Conservation (phyloP, 2,329 filamentous ascomycete species). For the Colletotrichum musae region DNA sequence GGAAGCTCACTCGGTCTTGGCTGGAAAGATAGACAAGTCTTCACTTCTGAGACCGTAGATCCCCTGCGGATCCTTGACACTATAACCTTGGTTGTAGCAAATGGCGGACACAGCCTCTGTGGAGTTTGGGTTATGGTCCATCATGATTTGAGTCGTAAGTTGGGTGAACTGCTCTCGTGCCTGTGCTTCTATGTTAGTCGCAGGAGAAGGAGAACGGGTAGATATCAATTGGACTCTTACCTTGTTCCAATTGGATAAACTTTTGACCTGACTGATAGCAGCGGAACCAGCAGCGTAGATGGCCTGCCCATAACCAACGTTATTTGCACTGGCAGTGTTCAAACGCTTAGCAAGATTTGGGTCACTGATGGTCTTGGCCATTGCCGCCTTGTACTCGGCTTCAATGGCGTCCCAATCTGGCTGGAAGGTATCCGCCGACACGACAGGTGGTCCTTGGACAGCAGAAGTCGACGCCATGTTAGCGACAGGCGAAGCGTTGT, state of each 20-base stretch:
- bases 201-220: too few relatives aligned
- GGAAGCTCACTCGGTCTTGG: slow-evolving; percentile 12
- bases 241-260: slow-evolving; percentile 1
- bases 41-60: slow-evolving; percentile 9
- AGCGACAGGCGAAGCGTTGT: neutral
- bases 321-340: neutral
- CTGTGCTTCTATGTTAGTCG: neutral
- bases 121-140: slow-evolving; percentile 23
- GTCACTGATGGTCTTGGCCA: neutral
- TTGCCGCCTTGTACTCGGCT: neutral
- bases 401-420: slow-evolving; percentile 8
- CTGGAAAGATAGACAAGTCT: slow-evolving; percentile 1
- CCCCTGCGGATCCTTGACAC: neutral
- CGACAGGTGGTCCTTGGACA: too few relatives aligned
- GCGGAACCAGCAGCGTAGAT: neutral
- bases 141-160: slow-evolving; percentile 18
- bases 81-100: slow-evolving; percentile 19
- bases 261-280: slow-evolving; percentile 3
- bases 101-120: slow-evolving; percentile 10
- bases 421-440: neutral
- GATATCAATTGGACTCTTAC: neutral
- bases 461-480: neutral
- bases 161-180: slow-evolving; percentile 17
- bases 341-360: neutral
- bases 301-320: neutral